Evolutionary conservation across 1,284 basidiomycete species (phyloP).

Genomic region (Pholiota adiposa): DNA sequence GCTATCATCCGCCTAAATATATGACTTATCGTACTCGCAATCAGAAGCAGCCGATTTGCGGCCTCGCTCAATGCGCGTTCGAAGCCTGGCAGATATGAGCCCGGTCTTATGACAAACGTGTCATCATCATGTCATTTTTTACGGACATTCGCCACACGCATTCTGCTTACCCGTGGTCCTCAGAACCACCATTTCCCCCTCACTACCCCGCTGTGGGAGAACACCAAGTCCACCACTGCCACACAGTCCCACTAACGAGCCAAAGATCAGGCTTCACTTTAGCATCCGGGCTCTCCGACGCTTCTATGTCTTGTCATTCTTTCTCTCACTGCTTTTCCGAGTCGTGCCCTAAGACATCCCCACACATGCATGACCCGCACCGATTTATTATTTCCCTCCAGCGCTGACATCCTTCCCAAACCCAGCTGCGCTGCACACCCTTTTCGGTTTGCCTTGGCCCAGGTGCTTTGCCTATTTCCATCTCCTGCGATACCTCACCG

Average conservation of each 20-base stretch:
- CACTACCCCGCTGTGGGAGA: neutral
- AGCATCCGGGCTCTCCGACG: neutral
- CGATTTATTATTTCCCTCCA: neutral
- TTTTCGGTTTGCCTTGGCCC: neutral
- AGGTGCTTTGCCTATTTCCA: neutral
- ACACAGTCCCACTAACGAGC: neutral
- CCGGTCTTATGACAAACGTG: conserved; percentile 2
- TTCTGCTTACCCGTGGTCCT: neutral
- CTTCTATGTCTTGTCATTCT: neutral
- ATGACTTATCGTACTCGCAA: neutral
- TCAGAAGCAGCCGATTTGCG: conserved; percentile 1
- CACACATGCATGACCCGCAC: neutral
- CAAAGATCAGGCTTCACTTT: neutral
- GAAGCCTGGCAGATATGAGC: neutral
- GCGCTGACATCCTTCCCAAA: neutral
- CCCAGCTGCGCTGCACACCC: neutral
- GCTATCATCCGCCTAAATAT: neutral
- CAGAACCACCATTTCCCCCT: neutral
- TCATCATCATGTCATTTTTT: neutral
- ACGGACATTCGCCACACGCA: neutral
- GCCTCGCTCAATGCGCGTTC: neutral
- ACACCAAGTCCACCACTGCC: neutral
- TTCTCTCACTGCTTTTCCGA: neutral
- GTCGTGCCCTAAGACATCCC: neutral
- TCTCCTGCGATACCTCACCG: neutral